These are phyloP conservation scores for Moesziomyces aphidis DNA, from an alignment of 1,284 basidiomycete genomes.

Conservation along the genomic window DNA sequence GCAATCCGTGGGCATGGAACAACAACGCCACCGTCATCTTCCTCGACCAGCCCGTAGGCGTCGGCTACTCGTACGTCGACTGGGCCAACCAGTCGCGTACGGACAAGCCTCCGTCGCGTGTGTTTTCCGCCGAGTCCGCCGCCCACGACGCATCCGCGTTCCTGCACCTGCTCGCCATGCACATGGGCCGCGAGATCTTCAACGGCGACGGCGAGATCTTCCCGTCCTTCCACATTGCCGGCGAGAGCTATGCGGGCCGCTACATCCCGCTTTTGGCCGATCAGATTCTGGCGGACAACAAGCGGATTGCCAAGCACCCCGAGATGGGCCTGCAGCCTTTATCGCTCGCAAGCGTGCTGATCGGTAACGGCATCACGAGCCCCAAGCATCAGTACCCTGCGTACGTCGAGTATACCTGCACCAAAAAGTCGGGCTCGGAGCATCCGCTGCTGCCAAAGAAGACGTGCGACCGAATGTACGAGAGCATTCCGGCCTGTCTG, in stretches of 20 bases:
- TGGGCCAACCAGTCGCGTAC: constrained; percentile 58
- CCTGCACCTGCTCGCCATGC: constrained; percentile 62
- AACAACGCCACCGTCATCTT: constrained; percentile 64
- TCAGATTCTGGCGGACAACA: constrained; percentile 63
- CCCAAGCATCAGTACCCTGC: constrained; percentile 62
- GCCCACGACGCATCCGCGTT: constrained; percentile 64
- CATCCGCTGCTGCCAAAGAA: constrained; percentile 48
- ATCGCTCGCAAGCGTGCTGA: constrained; percentile 58
- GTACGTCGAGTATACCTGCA: constrained; percentile 63
- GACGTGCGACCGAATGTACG: constrained; percentile 54
- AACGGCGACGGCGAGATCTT: constrained; percentile 17
- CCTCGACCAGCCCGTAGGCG: constrained; percentile 66
- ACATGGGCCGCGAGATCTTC: constrained; percentile 51
- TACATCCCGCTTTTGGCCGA: constrained; percentile 62
- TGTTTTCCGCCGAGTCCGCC: constrained; percentile 53
- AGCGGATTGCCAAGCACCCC: constrained; percentile 49
- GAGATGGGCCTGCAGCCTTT: constrained; percentile 58
- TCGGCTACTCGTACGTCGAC: constrained; percentile 64
- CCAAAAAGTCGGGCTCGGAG: constrained; percentile 48
- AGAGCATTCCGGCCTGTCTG: constrained; percentile 52
- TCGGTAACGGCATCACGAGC: constrained; percentile 67
- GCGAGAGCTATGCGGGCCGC: constrained; percentile 64
- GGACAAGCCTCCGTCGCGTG: constrained; percentile 55
- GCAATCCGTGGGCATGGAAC: constrained; percentile 63
- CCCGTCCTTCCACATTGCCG: constrained; percentile 60